phyloP scores from a whole-genome alignment of 1,284 basidiomycete genomes.

The Chalciporus sp. region DNA sequence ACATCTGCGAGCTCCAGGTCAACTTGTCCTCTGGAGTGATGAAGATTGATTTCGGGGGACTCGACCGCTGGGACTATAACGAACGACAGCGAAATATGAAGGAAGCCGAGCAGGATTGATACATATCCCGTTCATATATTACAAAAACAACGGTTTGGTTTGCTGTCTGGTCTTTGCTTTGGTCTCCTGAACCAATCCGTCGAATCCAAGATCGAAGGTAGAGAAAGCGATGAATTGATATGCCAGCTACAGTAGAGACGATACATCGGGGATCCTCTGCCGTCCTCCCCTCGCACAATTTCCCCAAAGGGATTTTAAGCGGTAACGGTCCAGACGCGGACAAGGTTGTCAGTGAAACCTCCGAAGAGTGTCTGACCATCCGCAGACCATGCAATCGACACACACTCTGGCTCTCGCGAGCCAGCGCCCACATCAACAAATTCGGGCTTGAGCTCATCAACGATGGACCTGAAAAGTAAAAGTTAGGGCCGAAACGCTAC shows the following conservation, averaged over 20 bases:
- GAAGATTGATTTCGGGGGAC: conserved; percentile 73
- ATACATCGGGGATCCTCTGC: conserved; percentile 19
- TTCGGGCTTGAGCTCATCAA: conserved; percentile 97
- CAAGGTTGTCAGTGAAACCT: conserved; percentile 90
- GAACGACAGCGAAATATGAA: conserved; percentile 65
- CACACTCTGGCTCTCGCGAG: conserved; percentile 90
- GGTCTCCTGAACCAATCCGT: not conserved
- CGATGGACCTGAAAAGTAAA: conserved; percentile 75
- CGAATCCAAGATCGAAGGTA: conserved; percentile 3
- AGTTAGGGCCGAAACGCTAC: conserved; percentile 10
- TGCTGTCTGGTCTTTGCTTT: not conserved
- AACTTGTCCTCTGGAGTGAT: conserved; percentile 63
- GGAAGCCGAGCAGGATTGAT: conserved; percentile 40
- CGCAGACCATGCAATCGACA: conserved; percentile 98
- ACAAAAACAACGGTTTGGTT: not conserved
- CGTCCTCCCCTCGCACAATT: conserved; percentile 30
- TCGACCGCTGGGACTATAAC: conserved; percentile 68
- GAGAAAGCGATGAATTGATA: conserved; percentile 24
- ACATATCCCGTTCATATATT: not conserved
- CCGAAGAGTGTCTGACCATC: conserved; percentile 97
- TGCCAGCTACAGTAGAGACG: conserved; percentile 26
- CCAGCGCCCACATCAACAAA: conserved; percentile 81
- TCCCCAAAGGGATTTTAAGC: conserved; percentile 52
- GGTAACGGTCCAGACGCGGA: conserved; percentile 91
- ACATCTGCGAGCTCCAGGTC: conserved; percentile 73